These are phyloP conservation scores for Salix koriyanagi DNA, from an alignment of 345 rosid species.

Conservation along the genomic window DNA sequence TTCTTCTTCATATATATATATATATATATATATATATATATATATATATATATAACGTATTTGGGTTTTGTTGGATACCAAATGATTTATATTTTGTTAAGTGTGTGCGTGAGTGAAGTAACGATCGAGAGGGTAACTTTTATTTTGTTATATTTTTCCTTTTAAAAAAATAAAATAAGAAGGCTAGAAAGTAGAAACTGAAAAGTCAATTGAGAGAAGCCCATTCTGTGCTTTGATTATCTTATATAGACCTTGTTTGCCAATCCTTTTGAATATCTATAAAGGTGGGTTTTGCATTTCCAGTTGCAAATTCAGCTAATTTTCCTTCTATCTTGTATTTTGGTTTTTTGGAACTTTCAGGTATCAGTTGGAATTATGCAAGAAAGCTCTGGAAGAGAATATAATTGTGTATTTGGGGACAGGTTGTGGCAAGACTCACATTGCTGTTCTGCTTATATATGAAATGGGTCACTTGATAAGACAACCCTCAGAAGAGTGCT, in stretches of 20 bases:
- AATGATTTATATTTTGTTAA: not conserved
- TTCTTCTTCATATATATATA: too few species aligned
- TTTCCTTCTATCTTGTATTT: slow-evolving; percentile 3
- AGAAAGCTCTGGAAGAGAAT: slow-evolving; percentile 79
- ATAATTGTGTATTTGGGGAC: slow-evolving; percentile 78
- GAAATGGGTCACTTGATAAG: slow-evolving; percentile 64
- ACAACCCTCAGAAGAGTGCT: slow-evolving; percentile 58
- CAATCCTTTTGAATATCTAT: too few species aligned
- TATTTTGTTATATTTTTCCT: too few species aligned
- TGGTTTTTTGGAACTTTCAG: slow-evolving; percentile 25
- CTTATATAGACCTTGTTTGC: too few species aligned
- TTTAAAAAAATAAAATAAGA: too few species aligned
- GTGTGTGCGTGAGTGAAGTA: too few species aligned
- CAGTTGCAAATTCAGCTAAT: not conserved
- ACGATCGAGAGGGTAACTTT: too few species aligned
- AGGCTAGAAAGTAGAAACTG: too few species aligned
- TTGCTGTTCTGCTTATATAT: slow-evolving; percentile 78
- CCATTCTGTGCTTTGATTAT: too few species aligned
- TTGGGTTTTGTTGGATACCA: not conserved
- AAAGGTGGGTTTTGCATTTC: not conserved
- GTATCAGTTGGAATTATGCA: slow-evolving; percentile 83
- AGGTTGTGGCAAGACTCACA: slow-evolving; percentile 95
- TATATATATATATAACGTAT: not conserved
- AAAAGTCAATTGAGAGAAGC: too few species aligned
- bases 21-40: too few species aligned